phyloP scores from a whole-genome alignment of 2,329 filamentous ascomycete species.

The Pyricularia sp. region DNA sequence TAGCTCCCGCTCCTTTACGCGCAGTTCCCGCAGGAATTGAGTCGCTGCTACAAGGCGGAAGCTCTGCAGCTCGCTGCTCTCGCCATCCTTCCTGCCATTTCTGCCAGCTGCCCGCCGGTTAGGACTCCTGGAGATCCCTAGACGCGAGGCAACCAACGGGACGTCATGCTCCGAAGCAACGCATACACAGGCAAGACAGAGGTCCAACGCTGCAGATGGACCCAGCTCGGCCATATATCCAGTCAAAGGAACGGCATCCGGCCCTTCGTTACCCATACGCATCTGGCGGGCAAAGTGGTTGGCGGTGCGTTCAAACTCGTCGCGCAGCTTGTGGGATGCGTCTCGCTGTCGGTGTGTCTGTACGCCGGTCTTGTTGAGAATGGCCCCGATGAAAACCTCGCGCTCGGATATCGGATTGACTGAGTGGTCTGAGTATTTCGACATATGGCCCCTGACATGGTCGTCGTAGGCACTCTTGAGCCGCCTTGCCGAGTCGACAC shows the following conservation, averaged over 20 bases:
- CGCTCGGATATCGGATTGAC: conserved; percentile 34
- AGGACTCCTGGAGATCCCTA: not conserved
- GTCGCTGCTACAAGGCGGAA: conserved; percentile 21
- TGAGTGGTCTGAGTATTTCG: conserved; percentile 35
- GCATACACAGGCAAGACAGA: conserved; percentile 21
- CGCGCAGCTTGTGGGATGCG: conserved; percentile 38
- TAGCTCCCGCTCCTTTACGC: not conserved
- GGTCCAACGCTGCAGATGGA: conserved; percentile 13
- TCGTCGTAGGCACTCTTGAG: conserved; percentile 33
- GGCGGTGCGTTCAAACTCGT: conserved; percentile 38
- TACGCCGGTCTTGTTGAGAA: conserved; percentile 39
- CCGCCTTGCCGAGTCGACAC: conserved; percentile 27
- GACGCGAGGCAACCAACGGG: not conserved
- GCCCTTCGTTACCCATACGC: conserved; percentile 7
- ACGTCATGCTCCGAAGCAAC: conserved; percentile 9
- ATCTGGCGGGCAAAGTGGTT: conserved; percentile 22
- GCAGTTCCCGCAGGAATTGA: conserved; percentile 20
- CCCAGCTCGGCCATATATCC: conserved; percentile 2
- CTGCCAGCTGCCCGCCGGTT: not conserved
- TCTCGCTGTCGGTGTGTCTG: conserved; percentile 43
- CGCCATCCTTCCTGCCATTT: not conserved
- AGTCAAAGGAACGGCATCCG: not conserved
- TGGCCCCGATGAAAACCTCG: conserved; percentile 46
- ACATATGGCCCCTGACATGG: conserved; percentile 28
- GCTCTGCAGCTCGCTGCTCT: conserved; percentile 14